These are phyloP conservation scores for Clarireedia hainanense DNA, from an alignment of 2,329 filamentous ascomycete species.

Conservation along the genomic window DNA sequence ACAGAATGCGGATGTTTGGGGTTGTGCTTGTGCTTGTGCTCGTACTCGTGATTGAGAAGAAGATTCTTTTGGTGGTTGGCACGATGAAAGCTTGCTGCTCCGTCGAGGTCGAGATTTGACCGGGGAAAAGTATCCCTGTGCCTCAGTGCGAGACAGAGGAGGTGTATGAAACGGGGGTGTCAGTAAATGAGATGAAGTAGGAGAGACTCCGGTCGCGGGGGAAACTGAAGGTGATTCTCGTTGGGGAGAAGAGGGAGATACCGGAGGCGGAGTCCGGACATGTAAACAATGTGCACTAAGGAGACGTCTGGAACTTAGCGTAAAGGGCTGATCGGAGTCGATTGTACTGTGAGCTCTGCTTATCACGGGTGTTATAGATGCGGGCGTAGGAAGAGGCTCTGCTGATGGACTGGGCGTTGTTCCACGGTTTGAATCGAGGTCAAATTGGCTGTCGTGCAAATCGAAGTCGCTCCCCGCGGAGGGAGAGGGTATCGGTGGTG, in stretches of 20 bases:
- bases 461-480: no score
- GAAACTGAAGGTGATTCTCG: no score
- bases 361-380: no score
- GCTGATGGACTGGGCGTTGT: no score
- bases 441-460: no score
- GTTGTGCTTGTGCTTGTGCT: no score
- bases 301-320: neutral
- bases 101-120: neutral
- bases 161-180: neutral
- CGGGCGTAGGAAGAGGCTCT: no score
- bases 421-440: no score
- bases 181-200: neutral
- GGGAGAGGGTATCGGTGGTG: no score
- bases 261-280: neutral
- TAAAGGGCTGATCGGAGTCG: neutral
- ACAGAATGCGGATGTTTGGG: slow-evolving; percentile 1
- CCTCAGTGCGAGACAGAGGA: neutral
- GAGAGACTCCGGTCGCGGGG: neutral
- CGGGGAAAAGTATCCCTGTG: neutral
- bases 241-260: neutral
- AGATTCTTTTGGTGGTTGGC: neutral
- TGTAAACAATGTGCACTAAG: neutral
- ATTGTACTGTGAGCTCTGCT: neutral
- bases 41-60: no score
- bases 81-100: neutral